Evolutionary conservation across 192 early-diverging fungal genomes (phyloP).

Genomic region (Gigaspora rosea): DNA sequence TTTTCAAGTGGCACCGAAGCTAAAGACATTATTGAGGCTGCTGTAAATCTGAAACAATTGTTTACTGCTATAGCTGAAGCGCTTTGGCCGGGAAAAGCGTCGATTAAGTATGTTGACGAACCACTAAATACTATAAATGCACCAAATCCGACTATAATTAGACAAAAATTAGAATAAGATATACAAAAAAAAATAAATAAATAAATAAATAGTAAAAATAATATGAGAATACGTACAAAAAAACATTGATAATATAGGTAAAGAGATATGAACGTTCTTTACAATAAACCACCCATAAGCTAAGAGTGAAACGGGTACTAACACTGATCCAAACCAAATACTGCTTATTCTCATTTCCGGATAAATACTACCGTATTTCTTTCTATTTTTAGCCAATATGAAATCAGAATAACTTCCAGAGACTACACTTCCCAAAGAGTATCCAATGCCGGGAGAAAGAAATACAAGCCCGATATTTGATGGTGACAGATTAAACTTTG

Average conservation of each 20-base stretch:
- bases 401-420: not conserved
- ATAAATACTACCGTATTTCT: not conserved
- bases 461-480: not conserved
- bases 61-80: too few species aligned
- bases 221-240: not conserved
- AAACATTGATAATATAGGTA: not conserved
- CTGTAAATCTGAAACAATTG: too few species aligned
- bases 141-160: too few species aligned
- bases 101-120: too few species aligned
- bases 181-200: not conserved
- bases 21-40: too few species aligned
- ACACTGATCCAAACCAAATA: conserved; percentile 1
- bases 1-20: too few species aligned
- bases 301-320: not conserved
- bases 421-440: not conserved
- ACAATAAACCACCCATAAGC: conserved; percentile 10
- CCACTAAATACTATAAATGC: too few species aligned
- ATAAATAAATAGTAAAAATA: not conserved
- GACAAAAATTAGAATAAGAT: too few species aligned
- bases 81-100: too few species aligned
- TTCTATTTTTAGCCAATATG: not conserved
- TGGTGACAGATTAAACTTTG: not conserved
- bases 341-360: conserved; percentile 22
- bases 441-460: conserved; percentile 5
- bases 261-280: not conserved